phyloP scores from a whole-genome alignment of 2,329 filamentous ascomycete species.

The Penicillium glabrum region DNA sequence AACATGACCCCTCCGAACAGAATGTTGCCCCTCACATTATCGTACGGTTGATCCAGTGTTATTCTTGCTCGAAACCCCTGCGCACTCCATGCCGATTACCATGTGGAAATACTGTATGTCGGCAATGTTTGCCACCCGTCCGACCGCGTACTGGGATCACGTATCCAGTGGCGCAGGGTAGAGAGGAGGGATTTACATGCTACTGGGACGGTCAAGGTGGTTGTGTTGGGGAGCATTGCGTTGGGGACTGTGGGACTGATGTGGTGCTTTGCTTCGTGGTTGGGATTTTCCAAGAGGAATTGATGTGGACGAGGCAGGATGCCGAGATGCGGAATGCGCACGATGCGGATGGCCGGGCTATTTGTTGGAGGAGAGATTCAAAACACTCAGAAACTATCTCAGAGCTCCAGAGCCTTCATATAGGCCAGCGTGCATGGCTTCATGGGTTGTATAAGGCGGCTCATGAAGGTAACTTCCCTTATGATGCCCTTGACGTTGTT shows the following conservation, averaged over 20 bases:
- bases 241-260: conserved; percentile 74
- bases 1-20: conserved; percentile 45
- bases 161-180: conserved; percentile 68
- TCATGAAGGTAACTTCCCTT: conserved; percentile 59
- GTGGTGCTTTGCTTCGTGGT: conserved; percentile 74
- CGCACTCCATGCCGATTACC: conserved; percentile 71
- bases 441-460: conserved; percentile 67
- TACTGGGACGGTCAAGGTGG: conserved; percentile 51
- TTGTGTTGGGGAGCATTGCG: conserved; percentile 70
- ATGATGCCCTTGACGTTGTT: conserved; percentile 54
- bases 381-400: conserved; percentile 3
- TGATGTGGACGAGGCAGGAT: conserved; percentile 12
- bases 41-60: conserved; percentile 76
- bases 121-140: conserved; percentile 67
- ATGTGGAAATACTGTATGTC: conserved; percentile 78
- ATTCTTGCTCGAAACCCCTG: conserved; percentile 68
- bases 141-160: conserved; percentile 69
- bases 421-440: conserved; percentile 37
- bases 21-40: conserved; percentile 59
- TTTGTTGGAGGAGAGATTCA: conserved; percentile 24
- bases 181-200: conserved; percentile 71
- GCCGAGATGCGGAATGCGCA: neutral
- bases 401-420: conserved; percentile 3
- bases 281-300: conserved; percentile 52
- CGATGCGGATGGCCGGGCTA: conserved; percentile 32